Evolutionary conservation across 352 stramenopile species (phyloP), one percentile per base, ranked within the genome.

Genomic region (Globisporangium yorkense): DNA sequence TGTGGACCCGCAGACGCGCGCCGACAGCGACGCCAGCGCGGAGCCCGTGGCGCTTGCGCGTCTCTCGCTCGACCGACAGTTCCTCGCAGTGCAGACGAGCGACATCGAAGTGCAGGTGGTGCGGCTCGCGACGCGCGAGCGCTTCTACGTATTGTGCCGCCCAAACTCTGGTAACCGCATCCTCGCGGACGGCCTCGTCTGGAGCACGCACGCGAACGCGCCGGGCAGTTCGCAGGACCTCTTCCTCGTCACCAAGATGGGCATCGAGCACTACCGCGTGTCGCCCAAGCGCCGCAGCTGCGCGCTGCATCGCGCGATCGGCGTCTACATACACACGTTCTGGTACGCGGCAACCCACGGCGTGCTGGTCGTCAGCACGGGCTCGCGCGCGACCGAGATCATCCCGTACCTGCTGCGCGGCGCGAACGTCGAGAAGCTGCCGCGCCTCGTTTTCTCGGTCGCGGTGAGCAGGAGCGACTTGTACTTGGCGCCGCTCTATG

Each of bases 61-160:
- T 33, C 56, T 94, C 18, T 94, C 84, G 29, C 67, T 87, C 2
- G 80, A 91, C 51, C 55, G 59, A 0, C 69, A 88, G 51, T 92
- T 84, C 44, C 61, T 94, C 29, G 82, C 80, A 6, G 63, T 94
- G 44, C 84, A 94, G 61, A 85, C 74, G 53, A 92, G 79, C 59
- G 84, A 94, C 56, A 83, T 92, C 44, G 82, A 94, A 61, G 80
- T 94, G 39, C 78, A 92, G 50, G 67, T 94, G 51, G 21, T 91
- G 8, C 68, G 75, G 31, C 61, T 75, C 21, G 44, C 59, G 24
- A 82, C 80, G 9, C 46, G 71, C 2, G 62, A 76, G 50, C 77
- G 60, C 18, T 87, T 79, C 61, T 92, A 78, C 77, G 69, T 94
- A 35, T 57, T 91, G 51, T 92, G 82, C 69, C 83, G 75, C 47